These are phyloP conservation scores for Pezicula rhizophila DNA, from an alignment of 2,329 filamentous ascomycete species.

Conservation along the genomic window DNA sequence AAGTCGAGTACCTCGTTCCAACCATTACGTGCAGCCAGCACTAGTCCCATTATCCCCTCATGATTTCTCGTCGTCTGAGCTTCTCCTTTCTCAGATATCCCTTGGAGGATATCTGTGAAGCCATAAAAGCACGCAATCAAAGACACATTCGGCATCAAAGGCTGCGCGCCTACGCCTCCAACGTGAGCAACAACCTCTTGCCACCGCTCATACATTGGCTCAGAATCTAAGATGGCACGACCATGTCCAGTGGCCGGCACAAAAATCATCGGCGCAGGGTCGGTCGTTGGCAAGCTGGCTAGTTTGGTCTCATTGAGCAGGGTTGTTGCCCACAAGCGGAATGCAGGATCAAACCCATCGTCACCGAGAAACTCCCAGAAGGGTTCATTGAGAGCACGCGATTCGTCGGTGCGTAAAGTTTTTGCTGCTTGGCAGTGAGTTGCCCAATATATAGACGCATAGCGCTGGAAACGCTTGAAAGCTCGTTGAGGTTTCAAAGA, in stretches of 20 bases:
- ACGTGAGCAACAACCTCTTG: slow-evolving; percentile 1
- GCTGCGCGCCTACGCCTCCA: neutral
- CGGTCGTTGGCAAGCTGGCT: neutral
- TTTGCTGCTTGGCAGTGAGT: slow-evolving; percentile 7
- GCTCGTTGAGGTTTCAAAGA: slow-evolving; percentile 3
- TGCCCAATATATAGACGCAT: slow-evolving; percentile 9
- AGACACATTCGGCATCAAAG: slow-evolving; percentile 2
- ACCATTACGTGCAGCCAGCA: slow-evolving; percentile 5
- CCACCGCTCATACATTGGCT: slow-evolving; percentile 5
- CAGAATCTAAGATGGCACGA: slow-evolving; percentile 1
- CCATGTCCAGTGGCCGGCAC: slow-evolving; percentile 3
- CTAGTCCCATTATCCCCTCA: slow-evolving; percentile 1
- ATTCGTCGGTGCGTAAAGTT: slow-evolving; percentile 3
- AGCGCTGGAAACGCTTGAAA: slow-evolving; percentile 9
- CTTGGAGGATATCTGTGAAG: slow-evolving; percentile 7
- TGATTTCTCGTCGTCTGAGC: slow-evolving; percentile 7
- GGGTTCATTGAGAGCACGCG: neutral
- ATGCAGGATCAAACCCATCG: slow-evolving; percentile 2
- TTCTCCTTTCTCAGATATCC: slow-evolving; percentile 7
- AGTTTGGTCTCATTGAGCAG: slow-evolving; percentile 5
- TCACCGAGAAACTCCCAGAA: slow-evolving; percentile 6
- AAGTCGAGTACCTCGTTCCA: slow-evolving; percentile 4
- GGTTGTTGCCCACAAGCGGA: neutral
- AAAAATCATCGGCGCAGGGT: slow-evolving; percentile 5
- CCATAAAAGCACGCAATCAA: slow-evolving; percentile 8